Evolutionary conservation across 805 yeast species (phyloP).

Genomic region (Yamadazyma sp.): DNA sequence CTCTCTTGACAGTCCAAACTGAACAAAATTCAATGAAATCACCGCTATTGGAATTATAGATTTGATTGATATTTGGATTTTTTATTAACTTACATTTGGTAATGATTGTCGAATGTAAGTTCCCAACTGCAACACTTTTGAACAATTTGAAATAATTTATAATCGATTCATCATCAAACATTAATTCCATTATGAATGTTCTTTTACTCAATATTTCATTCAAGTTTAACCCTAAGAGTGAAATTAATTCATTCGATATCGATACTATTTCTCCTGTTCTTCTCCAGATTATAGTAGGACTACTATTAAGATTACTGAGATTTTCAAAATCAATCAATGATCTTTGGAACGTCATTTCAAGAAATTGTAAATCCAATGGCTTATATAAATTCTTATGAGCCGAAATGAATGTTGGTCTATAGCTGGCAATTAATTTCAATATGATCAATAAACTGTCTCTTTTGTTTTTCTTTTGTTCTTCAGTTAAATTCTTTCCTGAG

Average conservation of each 20-base stretch:
- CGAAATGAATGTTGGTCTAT: constrained; percentile 74
- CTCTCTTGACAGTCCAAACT: constrained; percentile 83
- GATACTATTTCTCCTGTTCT: constrained; percentile 84
- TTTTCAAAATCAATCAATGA: constrained; percentile 44
- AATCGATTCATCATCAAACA: constrained; percentile 73
- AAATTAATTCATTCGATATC: constrained; percentile 69
- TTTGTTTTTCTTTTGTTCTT: constrained; percentile 26
- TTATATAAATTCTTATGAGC: constrained; percentile 66
- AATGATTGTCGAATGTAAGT: constrained; percentile 49
- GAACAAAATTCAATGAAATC: constrained; percentile 61
- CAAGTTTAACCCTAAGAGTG: constrained; percentile 61
- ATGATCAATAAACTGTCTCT: constrained; percentile 37
- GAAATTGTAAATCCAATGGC: constrained; percentile 62
- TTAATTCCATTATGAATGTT: constrained; percentile 70
- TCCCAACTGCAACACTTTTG: constrained; percentile 70
- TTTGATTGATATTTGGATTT: constrained; percentile 13
- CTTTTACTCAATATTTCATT: constrained; percentile 57
- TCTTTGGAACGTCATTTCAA: constrained; percentile 45
- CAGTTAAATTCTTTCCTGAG: constrained; percentile 45
- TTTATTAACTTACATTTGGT: constrained; percentile 50
- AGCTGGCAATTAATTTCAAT: constrained; percentile 58
- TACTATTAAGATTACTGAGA: constrained; percentile 51
- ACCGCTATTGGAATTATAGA: too few relatives aligned
- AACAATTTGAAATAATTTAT: constrained; percentile 69
- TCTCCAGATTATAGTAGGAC: constrained; percentile 84